Evolutionary conservation across 2,329 filamentous ascomycete genomes (phyloP).

Genomic region (Simplicillium aogashimaense): DNA sequence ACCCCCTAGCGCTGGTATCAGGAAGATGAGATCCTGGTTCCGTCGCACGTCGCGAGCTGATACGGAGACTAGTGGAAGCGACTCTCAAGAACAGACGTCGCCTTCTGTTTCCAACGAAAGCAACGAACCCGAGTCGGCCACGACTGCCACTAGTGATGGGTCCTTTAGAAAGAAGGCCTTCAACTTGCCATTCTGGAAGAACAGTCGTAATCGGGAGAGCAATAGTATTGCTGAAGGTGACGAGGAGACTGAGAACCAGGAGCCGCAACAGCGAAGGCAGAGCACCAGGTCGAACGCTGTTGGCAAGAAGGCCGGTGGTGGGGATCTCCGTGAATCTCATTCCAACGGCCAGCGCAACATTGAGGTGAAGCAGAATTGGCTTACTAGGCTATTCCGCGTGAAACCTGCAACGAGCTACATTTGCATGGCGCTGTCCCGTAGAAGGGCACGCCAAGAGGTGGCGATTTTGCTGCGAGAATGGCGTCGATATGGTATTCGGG

Average conservation of each 20-base stretch:
- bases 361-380: constrained; percentile 71
- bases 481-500: constrained; percentile 70
- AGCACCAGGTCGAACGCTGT: no score
- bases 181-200: constrained; percentile 46
- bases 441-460: constrained; percentile 67
- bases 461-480: constrained; percentile 68
- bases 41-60: constrained; percentile 31
- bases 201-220: constrained; percentile 28
- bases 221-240: constrained; percentile 1
- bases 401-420: constrained; percentile 71
- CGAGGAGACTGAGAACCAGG: neutral
- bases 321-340: constrained; percentile 22
- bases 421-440: constrained; percentile 61
- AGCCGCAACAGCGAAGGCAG: neutral
- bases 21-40: constrained; percentile 43
- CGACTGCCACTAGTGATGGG: constrained; percentile 10
- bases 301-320: constrained; percentile 11
- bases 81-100: constrained; percentile 5
- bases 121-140: constrained; percentile 13
- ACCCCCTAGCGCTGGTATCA: constrained; percentile 16
- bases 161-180: constrained; percentile 41
- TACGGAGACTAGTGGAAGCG: constrained; percentile 1
- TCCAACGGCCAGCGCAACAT: constrained; percentile 39
- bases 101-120: constrained; percentile 13
- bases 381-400: constrained; percentile 79